Evolutionary conservation across 2,329 filamentous ascomycete genomes (phyloP), one percentile per base, ranked within the genome.

Genomic region (Phoma sp.): DNA sequence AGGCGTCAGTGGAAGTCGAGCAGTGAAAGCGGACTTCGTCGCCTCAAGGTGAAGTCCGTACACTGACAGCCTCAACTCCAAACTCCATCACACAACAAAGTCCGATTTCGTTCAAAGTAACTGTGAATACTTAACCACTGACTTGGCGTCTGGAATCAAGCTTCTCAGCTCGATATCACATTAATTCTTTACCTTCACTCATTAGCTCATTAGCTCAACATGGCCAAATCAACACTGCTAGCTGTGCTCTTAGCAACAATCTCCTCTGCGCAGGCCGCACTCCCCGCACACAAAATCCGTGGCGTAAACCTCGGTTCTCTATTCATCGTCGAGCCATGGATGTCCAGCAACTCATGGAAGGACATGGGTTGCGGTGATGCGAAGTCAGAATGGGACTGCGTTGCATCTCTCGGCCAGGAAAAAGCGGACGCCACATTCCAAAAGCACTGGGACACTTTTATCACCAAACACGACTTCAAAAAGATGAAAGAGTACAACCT

Each of bases 301-400:
- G 83, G 83, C 29, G 82, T 85, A 52, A 84, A 85, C 59, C 68
- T 84, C 3, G 81, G 83, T 7, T 77, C 78, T 1, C 74, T 78
- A 33, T 82, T 84, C 59, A 63, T 84, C 46, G 70, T 79, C 22
- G 82, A 85, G 69, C 81, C 80, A n/a, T 85, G 82, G 83, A 80
- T 84, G 64, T 78, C 78, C 47, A 61, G 62, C 18, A 61, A 66
- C 13, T 75, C 76, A 47, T 85, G 83, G 82, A 66, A 58, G 13
- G 60, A 59, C 22, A 82, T 83, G 62, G 80, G 80, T 27, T 85
- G 82, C 59, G 65, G 65, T 7, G 68, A 59, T 0, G 59, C 74
- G 11, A 66, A 74, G 18, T 80, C 79, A 36, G 82, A 85, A 68
- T 84, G 82, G 59, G 82, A 84, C 69, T 85, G 83, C 61, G 80